Conservation (phyloP, 495 filamentous ascomycete species). For the Penicillium cataractarum region DNA sequence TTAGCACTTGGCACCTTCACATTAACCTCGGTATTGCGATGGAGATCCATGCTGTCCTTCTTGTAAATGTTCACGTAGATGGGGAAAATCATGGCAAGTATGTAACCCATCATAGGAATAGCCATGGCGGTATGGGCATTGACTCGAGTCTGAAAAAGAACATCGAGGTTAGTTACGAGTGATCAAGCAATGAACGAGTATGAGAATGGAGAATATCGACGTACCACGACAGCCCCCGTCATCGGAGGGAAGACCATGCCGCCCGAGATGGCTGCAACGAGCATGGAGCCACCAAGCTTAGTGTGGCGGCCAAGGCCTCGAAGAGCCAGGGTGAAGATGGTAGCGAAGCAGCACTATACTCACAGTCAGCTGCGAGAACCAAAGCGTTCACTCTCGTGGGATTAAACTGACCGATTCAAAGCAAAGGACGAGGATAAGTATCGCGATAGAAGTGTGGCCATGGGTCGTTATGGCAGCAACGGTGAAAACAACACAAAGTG, state of each 20-base stretch:
- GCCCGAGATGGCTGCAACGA: slow-evolving; percentile 68
- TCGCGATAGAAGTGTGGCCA: slow-evolving; percentile 56
- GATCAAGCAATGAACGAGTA: not conserved
- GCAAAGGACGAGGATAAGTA: slow-evolving; percentile 68
- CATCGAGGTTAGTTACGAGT: not conserved
- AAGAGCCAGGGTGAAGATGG: slow-evolving; percentile 69
- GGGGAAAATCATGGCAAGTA: slow-evolving; percentile 49
- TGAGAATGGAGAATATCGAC: not conserved
- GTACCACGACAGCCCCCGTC: slow-evolving; percentile 44
- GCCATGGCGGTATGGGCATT: slow-evolving; percentile 43
- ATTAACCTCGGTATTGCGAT: slow-evolving; percentile 45
- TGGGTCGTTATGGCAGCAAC: slow-evolving; percentile 55
- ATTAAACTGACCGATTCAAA: slow-evolving; percentile 56
- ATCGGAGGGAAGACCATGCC: slow-evolving; percentile 71
- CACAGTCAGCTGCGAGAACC: not conserved
- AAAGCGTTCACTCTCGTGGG: not conserved
- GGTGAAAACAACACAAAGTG: slow-evolving; percentile 60
- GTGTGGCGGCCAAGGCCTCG: slow-evolving; percentile 71
- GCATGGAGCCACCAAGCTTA: slow-evolving; percentile 67
- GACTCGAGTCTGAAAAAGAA: slow-evolving; percentile 11
- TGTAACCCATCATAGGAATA: slow-evolving; percentile 46
- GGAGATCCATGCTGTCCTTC: slow-evolving; percentile 48
- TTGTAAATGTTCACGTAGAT: slow-evolving; percentile 53
- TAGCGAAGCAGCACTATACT: slow-evolving; percentile 62
- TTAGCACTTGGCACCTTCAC: slow-evolving; percentile 20